phyloP scores from a whole-genome alignment of 345 rosid species.

The Excoecaria agallocha region DNA sequence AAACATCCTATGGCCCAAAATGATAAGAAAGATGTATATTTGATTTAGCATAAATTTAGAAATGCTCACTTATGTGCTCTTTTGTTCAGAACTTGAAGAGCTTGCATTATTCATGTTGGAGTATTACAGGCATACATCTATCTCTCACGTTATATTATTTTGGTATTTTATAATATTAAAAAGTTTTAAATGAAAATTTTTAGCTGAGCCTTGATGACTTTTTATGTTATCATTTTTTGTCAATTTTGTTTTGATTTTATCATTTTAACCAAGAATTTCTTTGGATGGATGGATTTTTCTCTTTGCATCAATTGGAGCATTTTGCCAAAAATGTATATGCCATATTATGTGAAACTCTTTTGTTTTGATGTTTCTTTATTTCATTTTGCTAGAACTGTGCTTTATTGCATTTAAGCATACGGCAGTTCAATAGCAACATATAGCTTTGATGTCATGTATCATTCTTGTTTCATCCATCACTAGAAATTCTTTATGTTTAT shows the following conservation, averaged over 20 bases:
- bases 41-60: neutral
- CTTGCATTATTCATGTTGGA: neutral
- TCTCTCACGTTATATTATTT: neutral
- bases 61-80: neutral
- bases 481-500: too few species aligned
- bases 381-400: neutral
- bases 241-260: neutral
- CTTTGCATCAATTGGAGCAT: neutral
- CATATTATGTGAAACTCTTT: neutral
- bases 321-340: neutral
- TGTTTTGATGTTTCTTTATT: neutral
- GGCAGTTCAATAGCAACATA: too few species aligned
- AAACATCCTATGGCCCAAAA: neutral
- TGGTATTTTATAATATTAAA: neutral
- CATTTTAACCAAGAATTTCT: neutral
- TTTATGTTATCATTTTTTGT: neutral
- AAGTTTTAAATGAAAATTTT: neutral
- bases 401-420: neutral
- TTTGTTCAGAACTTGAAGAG: neutral
- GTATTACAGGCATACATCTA: neutral
- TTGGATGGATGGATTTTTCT: neutral
- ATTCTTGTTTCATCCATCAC: too few species aligned
- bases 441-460: too few species aligned
- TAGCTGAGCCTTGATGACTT: neutral
- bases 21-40: neutral